phyloP scores from a whole-genome alignment of 176 grass and related monocot species.

The Chloris gayana region DNA sequence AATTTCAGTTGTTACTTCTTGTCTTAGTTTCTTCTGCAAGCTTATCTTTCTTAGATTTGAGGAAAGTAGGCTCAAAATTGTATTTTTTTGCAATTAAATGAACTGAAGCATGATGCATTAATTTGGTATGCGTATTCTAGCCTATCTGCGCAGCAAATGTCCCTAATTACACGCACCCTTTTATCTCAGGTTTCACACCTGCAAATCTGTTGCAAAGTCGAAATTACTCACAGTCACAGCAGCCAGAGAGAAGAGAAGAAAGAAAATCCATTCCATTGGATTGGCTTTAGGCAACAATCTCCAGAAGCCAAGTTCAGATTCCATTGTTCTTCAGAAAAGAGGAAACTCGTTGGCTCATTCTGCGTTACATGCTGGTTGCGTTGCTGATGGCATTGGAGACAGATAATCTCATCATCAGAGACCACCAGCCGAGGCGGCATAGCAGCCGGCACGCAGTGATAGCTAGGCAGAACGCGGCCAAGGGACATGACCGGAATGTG shows the following conservation, averaged over 20 bases:
- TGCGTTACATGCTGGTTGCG: conserved; percentile 20
- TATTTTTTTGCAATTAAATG: too few species aligned
- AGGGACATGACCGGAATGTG: background rate
- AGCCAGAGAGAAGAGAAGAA: background rate
- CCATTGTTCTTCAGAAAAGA: background rate
- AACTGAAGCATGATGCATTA: background rate
- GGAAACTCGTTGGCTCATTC: background rate
- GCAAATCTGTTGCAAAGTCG: background rate
- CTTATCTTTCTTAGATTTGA: background rate
- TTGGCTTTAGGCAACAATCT: background rate
- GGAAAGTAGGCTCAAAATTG: background rate
- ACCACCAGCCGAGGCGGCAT: background rate
- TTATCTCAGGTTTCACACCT: background rate
- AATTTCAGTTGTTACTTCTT: background rate
- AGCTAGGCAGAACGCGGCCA: background rate
- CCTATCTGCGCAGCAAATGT: background rate
- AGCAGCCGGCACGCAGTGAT: background rate
- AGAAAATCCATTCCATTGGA: background rate
- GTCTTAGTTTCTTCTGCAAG: background rate
- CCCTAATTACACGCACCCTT: background rate
- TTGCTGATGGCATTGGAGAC: background rate
- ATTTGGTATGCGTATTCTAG: background rate
- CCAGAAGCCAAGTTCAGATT: background rate
- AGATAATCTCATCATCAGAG: background rate
- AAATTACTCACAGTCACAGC: too few species aligned